Evolutionary conservation across 352 stramenopile species (phyloP), one percentile per base, ranked within the genome.

Genomic region (Phytophthora rubi): DNA sequence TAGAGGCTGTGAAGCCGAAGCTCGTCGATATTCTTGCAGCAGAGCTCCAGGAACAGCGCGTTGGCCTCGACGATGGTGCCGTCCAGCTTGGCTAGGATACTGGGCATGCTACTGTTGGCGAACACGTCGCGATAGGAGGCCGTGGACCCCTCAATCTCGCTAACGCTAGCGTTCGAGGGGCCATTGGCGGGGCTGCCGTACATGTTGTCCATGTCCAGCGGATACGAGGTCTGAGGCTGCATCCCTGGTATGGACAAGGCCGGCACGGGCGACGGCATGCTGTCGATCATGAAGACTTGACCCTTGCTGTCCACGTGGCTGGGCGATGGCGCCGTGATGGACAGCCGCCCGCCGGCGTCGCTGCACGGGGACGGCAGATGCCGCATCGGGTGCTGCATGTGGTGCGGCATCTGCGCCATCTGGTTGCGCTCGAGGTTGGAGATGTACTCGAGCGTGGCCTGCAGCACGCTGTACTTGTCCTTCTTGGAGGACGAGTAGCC

Each of bases 391-490:
- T 18, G 77, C 66, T 79, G 62, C 39, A 83, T 53, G 62, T 72
- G 68, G 65, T 73, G 63, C 32, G 62, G 52, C 53, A 68, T 57
- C 13, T 76, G 69, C n/a, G 53, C 33, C n/a, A 65, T 70, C 61
- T 91, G 82, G 70, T 91, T 89, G 56, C 75, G 77, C 64, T 95
- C 87, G 30, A 95, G 80, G 57, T 87, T 82, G 6, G 60, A 77
- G 62, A 95, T 92, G 76, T 95, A 95, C 67, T 93, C 87, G 57
- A 95, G 83, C 54, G 87, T 95, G 21, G 87, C 85, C 61, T 93
- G 85, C 15, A 95, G 76, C 53, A 95, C 86, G 53, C 82, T 92
- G 72, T 92, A 92, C 71, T 95, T 95, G 81, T 95, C 87, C 65
- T 92, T 95, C 78, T 93, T 95, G 53, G 81, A 88, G 5, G 81